phyloP scores from a whole-genome alignment of 169 alveolate genomes.

The Eimeria maxima region DNA sequence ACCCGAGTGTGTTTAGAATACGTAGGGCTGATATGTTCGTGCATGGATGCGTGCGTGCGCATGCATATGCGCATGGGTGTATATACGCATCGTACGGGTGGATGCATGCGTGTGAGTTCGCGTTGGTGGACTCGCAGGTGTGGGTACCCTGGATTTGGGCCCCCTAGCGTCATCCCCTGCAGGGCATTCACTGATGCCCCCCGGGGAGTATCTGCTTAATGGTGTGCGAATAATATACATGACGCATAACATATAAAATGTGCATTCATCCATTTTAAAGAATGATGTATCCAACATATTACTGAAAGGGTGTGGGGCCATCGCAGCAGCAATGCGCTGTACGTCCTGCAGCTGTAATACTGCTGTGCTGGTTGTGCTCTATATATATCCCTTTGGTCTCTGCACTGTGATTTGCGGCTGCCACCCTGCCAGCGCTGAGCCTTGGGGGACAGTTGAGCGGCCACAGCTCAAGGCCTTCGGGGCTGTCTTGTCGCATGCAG shows the following conservation, averaged over 20 bases:
- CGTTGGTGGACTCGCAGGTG: background rate
- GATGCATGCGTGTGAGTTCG: background rate
- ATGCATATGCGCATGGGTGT: background rate
- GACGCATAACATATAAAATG: too few relatives aligned
- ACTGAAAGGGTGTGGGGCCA: background rate
- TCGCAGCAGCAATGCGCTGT: background rate
- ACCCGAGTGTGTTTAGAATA: background rate
- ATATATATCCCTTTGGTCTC: background rate
- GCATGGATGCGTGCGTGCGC: background rate
- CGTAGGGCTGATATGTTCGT: background rate
- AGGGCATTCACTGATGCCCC: background rate
- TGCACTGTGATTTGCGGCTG: background rate
- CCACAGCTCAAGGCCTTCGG: background rate
- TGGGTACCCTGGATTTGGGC: background rate
- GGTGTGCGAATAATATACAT: background rate
- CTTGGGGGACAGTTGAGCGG: background rate
- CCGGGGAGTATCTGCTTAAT: background rate
- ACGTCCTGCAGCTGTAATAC: background rate
- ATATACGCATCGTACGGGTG: background rate
- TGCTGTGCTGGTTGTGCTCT: background rate
- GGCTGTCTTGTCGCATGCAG: background rate
- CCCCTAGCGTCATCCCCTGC: background rate
- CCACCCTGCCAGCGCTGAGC: background rate
- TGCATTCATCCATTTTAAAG: too few relatives aligned
- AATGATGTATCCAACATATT: too few relatives aligned